Evolutionary conservation across 2,329 filamentous ascomycete species (phyloP), one percentile per base, ranked within the genome.

Genomic region (Aspergillus versicolor): DNA sequence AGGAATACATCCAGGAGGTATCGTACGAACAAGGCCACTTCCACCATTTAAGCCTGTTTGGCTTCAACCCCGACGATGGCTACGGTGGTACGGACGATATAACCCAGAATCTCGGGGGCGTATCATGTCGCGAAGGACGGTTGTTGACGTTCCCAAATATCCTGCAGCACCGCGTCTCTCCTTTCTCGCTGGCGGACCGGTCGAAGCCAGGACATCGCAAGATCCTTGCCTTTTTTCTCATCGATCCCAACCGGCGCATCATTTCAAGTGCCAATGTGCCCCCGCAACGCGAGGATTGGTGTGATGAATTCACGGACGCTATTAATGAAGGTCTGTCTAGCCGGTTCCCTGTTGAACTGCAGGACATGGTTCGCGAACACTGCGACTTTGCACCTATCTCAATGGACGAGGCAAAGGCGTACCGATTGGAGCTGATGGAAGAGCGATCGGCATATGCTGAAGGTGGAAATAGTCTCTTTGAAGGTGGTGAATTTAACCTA

Each of bases 361-460:
- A 67, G 44, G 43, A 63, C 1, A 70, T 72, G 64, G 50, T 74
- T 7, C 46, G 63, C 22, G 57, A 69, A 5, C 56, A 70, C 51
- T 19, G 27, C 1, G 46, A 70, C 3, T 40, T 62, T 12, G 54
- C 51, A 3, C 61, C 62, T 0, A 73, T 78, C 40, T 42, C 34
- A 4, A 27, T 54, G 43, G 52, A 47, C 5, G 52, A 54, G 24
- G 52, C 52, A 5, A 47, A 47, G 22, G 11, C n/a, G 22, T 34
- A 41, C 13, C 43, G 52, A 5, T 15, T 46, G 52, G 44, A 54
- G 21, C 22, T 54, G 9, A 54, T 54, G 52, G 52, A 47, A 13
- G 52, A 54, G 24, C 27, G 52, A n/a, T 27, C 50, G 5, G 40
- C 21, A 2, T 45, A 38, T 8, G 15, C 30, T 13, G 30, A 27